Percentiles rank a stretch among this genome's conserved stretches.
phyloP scores from a whole-genome alignment of 169 alveolate genomes.

The Eimeria maxima region DNA sequence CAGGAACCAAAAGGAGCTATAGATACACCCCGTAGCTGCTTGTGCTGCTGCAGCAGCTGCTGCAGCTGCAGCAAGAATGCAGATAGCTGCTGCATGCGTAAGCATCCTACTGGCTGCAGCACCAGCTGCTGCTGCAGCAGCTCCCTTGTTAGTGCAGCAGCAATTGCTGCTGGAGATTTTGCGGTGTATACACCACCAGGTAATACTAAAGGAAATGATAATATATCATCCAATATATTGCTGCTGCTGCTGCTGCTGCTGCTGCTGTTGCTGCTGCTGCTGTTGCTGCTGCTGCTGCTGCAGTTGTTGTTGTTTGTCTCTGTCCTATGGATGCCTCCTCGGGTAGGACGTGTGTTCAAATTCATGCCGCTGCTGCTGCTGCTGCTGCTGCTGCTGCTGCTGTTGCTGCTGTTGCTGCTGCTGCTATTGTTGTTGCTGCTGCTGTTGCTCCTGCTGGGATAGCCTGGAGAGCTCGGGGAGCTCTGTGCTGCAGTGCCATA shows the following conservation, averaged over 20 bases:
- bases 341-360: too few species aligned
- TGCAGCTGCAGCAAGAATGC: slow-evolving; percentile 50
- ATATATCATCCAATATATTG: background rate
- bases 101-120: slow-evolving; percentile 17
- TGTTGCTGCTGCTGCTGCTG: background rate
- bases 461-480: background rate
- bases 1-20: slow-evolving; percentile 84
- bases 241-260: slow-evolving; percentile 17
- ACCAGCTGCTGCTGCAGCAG: slow-evolving; percentile 37
- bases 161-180: background rate
- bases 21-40: slow-evolving; percentile 34
- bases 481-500: background rate
- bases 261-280: background rate
- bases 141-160: slow-evolving; percentile 27
- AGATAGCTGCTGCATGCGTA: background rate
- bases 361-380: background rate
- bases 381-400: background rate
- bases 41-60: slow-evolving; percentile 40
- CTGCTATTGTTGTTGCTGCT: slow-evolving; percentile 26
- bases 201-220: background rate
- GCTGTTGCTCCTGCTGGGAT: background rate
- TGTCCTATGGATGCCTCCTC: background rate
- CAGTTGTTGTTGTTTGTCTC: background rate
- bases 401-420: background rate
- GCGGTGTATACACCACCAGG: background rate